A percentile compares a stretch with the other conserved stretches of the same genome.
phyloP scores from a whole-genome alignment of 208 protist genomes.

The Porcisia hertigi region DNA sequence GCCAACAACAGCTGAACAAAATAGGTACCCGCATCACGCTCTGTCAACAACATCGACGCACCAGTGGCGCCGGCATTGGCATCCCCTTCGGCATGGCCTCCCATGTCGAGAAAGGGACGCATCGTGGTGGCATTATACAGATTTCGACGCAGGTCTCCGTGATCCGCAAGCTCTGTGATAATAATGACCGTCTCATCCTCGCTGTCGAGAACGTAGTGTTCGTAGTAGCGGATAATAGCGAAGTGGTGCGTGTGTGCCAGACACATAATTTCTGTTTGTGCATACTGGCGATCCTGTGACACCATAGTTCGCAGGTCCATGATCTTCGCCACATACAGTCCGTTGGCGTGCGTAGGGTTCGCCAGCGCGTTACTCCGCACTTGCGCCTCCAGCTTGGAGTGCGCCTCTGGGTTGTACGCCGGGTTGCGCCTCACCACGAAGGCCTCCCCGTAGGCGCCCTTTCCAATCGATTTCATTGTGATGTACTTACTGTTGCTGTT shows the following conservation, averaged over 20 bases:
- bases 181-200: constrained; percentile 82
- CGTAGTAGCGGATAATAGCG: constrained; percentile 80
- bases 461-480: constrained; percentile 75
- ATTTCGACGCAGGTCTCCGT: constrained; percentile 83
- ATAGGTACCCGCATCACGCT: constrained; percentile 73
- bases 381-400: constrained; percentile 35
- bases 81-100: background rate
- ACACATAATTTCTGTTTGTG: constrained; percentile 88
- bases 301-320: constrained; percentile 80
- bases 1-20: constrained; percentile 86
- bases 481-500: constrained; percentile 53
- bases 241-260: constrained; percentile 85
- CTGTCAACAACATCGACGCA: constrained; percentile 43
- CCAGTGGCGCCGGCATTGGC: background rate
- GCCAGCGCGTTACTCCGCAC: constrained; percentile 31
- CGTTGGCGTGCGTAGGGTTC: constrained; percentile 35
- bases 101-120: constrained; percentile 10
- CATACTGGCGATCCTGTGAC: constrained; percentile 63
- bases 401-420: constrained; percentile 33
- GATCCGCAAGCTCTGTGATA: constrained; percentile 89
- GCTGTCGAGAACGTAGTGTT: constrained; percentile 80
- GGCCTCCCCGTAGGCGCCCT: constrained; percentile 92
- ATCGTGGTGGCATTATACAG: constrained; percentile 34
- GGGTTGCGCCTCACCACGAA: constrained; percentile 77
- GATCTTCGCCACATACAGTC: constrained; percentile 82